Evolutionary conservation across 441 rosid genomes (phyloP).

Genomic region (Dalechampia spathulata): DNA sequence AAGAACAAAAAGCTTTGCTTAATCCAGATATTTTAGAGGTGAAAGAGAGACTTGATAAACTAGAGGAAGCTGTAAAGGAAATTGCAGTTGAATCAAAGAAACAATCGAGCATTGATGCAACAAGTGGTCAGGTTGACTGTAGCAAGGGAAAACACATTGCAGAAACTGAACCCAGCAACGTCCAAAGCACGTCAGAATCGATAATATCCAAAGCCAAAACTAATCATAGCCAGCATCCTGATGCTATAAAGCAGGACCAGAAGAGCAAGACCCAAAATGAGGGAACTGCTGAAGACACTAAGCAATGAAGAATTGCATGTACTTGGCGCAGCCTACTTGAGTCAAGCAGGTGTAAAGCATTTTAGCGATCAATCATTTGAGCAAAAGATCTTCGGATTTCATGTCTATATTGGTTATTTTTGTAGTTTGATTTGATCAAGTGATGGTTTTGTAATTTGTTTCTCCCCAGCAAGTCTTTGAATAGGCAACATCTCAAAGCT

Average conservation of each 20-base stretch:
- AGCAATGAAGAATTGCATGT: constrained; percentile 14
- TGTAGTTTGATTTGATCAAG: too few species aligned
- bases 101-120: constrained; percentile 22
- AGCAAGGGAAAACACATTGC: constrained; percentile 14
- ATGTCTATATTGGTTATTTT: too few species aligned
- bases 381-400: too few species aligned
- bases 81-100: constrained; percentile 57
- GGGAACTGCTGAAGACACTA: constrained; percentile 18
- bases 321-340: neutral
- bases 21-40: constrained; percentile 44
- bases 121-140: constrained; percentile 27
- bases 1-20: constrained; percentile 34
- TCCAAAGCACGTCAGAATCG: constrained; percentile 16
- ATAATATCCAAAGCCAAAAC: constrained; percentile 19
- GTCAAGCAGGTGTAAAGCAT: too few species aligned
- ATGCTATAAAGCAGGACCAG: constrained; percentile 23
- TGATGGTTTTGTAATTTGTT: neutral
- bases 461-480: neutral
- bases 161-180: constrained; percentile 5
- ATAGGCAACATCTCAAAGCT: neutral
- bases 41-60: constrained; percentile 62
- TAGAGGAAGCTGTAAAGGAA: constrained; percentile 68
- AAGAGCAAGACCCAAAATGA: constrained; percentile 14
- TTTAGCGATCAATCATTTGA: too few species aligned
- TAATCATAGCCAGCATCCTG: constrained; percentile 10